Evolutionary conservation across 306 rosid species (phyloP).

Genomic region (Vigna hirtella): DNA sequence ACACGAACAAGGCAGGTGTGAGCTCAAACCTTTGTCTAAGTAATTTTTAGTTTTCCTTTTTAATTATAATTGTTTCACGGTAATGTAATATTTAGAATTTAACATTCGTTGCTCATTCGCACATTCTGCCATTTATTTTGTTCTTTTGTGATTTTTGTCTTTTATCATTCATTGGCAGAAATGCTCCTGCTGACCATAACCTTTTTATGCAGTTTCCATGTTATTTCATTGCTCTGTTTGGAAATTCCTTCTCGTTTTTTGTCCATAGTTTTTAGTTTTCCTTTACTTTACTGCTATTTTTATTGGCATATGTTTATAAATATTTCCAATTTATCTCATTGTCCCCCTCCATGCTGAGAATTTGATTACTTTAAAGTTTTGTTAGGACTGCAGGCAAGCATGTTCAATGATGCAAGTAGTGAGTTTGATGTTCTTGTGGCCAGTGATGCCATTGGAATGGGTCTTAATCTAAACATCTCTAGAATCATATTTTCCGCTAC

Average conservation of each 20-base stretch:
- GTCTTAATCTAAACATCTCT: conserved; percentile 96
- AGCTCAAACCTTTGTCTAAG: conserved; percentile 42
- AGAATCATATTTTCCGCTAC: conserved; percentile 88
- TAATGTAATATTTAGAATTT: conserved; percentile 29
- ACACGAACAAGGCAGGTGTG: conserved; percentile 97
- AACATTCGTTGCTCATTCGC: not conserved
- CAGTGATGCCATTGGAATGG: conserved; percentile 98
- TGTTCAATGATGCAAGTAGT: conserved; percentile 83
- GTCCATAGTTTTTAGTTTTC: not conserved
- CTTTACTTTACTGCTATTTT: conserved; percentile 31
- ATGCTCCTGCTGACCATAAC: conserved; percentile 11
- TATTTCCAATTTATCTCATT: conserved; percentile 37
- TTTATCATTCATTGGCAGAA: conserved; percentile 27
- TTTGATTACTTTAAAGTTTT: conserved; percentile 53
- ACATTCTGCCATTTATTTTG: conserved; percentile 28
- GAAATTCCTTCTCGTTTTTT: conserved; percentile 37
- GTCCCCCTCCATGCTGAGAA: conserved; percentile 32
- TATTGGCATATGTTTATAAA: conserved; percentile 25
- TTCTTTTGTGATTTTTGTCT: conserved; percentile 17
- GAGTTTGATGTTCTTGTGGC: conserved; percentile 98
- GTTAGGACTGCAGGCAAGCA: conserved; percentile 86
- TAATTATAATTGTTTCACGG: conserved; percentile 30
- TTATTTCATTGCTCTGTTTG: conserved; percentile 1
- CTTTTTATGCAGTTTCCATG: conserved; percentile 27
- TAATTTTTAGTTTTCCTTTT: conserved; percentile 35